Base-by-base conservation (phyloP, 176 grass and related monocot genomes). In the Phoenix dactylifera region DNA sequence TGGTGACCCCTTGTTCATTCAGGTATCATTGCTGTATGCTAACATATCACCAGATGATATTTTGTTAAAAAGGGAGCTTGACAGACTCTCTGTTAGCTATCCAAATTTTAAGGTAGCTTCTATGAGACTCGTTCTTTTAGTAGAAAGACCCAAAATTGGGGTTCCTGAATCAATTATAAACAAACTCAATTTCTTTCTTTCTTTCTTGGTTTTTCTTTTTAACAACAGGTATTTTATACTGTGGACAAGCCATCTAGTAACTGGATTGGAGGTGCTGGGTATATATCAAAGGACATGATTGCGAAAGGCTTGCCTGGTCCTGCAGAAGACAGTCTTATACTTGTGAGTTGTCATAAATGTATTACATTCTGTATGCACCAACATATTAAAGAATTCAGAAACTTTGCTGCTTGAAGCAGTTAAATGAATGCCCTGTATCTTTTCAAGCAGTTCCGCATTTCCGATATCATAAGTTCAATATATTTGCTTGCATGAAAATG, bases 1-100 rank as follows among this genome's bases (percentile, higher is more conserved):
- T 80, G 16, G 59, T 74, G 23, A 61, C 44, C 16, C 28, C 20
- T 54, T 55, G 17, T 6, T 67, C 72, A 22, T 76, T 44, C 79
- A 97, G 92, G 77, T 97, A 51, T 97, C 92, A 28, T 82, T 97
- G 72, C 76, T 97, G 56, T 97, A 97, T 73, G 92, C 92, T 26
- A 97, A 97, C 15, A 59, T 90, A 53, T 90, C 92, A 15, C 83
- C 92, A 66, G 92, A 97, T 18, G 92, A 97, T 80, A 88, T 91
- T 75, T 82, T 97, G 75, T 76, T 97, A 64, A 97, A 88, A 80
- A 74, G 26, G 62, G 92, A 97, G 72, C 72, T 97, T 19, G 92
- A 97, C 72, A 88, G 85, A 74, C 84, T 97, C 74, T 69, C 87
- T 22, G 74, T 62, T 58, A 88, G 81, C 78, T 83, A 91, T 72